These are phyloP conservation scores for Elongisporangium undulatum DNA, from an alignment of 352 stramenopile genomes.

Conservation along the genomic window DNA sequence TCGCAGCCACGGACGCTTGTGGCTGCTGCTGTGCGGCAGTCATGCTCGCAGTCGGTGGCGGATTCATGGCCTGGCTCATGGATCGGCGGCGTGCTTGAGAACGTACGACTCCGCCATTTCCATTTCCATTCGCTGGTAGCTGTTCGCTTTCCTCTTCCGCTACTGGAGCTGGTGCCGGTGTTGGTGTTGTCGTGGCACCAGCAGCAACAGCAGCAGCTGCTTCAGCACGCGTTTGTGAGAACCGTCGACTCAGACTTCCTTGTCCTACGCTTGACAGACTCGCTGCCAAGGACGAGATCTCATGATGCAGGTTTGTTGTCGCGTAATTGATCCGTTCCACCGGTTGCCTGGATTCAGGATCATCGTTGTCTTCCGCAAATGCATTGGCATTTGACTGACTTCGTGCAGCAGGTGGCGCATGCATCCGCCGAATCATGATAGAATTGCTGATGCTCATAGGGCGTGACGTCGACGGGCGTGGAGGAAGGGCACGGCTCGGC, in stretches of 20 bases:
- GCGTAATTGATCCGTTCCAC: conserved; percentile 70
- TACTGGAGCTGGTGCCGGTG: not conserved
- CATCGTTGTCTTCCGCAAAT: conserved; percentile 24
- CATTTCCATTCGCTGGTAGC: not conserved
- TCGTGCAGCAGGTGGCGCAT: conserved; percentile 23
- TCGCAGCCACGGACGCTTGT: not conserved
- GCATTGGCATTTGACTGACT: conserved; percentile 11
- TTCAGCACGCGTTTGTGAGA: conserved; percentile 41
- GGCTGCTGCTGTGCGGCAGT: not conserved
- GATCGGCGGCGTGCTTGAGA: conserved; percentile 23
- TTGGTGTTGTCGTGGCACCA: conserved; percentile 4
- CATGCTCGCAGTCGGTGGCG: not conserved
- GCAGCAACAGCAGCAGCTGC: conserved; percentile 15
- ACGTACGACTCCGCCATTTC: conserved; percentile 13
- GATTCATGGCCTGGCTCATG: conserved; percentile 12
- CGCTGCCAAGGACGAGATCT: conserved; percentile 81
- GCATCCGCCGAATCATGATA: conserved; percentile 46
- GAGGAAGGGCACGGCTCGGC: conserved; percentile 23
- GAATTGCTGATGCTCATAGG: conserved; percentile 83
- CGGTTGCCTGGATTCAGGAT: conserved; percentile 35
- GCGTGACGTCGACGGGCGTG: conserved; percentile 53
- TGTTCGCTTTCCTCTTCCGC: not conserved
- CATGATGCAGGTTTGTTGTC: conserved; percentile 69
- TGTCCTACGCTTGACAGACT: conserved; percentile 76
- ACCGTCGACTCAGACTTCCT: conserved; percentile 62